phyloP scores from a whole-genome alignment of 106 monocot genomes.

The Dendrobium officinale region DNA sequence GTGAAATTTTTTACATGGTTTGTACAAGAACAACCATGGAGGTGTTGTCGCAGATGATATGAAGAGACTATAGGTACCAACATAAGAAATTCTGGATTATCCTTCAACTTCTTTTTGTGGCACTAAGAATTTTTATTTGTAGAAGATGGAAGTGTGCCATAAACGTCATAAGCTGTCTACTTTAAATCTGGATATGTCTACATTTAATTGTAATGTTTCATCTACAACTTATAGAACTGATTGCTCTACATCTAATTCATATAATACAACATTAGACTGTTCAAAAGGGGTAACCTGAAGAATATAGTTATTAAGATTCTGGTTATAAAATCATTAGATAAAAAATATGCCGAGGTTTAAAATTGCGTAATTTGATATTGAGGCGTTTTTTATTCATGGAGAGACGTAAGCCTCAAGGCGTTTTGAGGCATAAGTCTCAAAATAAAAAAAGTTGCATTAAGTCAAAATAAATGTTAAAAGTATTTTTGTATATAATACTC shows the following conservation, averaged over 20 bases:
- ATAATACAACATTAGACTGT: conserved; percentile 16
- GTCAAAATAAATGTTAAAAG: too few species aligned
- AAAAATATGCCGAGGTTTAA: neutral
- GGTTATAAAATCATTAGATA: conserved; percentile 36
- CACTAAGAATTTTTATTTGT: neutral
- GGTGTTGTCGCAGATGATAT: too few species aligned
- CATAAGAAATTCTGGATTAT: neutral
- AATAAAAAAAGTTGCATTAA: too few species aligned
- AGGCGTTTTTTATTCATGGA: too few species aligned
- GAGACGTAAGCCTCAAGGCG: too few species aligned
- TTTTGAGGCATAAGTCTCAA: too few species aligned
- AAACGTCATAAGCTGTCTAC: conserved; percentile 32
- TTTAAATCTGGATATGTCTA: conserved; percentile 28
- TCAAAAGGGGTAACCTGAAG: conserved; percentile 19
- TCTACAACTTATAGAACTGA: conserved; percentile 3
- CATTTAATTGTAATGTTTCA: conserved; percentile 10
- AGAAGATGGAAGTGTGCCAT: conserved; percentile 15
- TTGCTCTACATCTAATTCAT: conserved; percentile 20
- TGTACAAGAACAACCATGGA: too few species aligned
- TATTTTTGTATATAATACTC: too few species aligned
- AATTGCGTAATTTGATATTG: too few species aligned
- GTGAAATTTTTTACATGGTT: too few species aligned
- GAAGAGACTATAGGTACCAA: too few species aligned
- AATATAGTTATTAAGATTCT: conserved; percentile 9
- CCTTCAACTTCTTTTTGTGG: conserved; percentile 14